Percentiles rank a stretch among this genome's conserved stretches.
phyloP scores from a whole-genome alignment of 805 yeast genomes.

The Myxozyma vanderwaltii region DNA sequence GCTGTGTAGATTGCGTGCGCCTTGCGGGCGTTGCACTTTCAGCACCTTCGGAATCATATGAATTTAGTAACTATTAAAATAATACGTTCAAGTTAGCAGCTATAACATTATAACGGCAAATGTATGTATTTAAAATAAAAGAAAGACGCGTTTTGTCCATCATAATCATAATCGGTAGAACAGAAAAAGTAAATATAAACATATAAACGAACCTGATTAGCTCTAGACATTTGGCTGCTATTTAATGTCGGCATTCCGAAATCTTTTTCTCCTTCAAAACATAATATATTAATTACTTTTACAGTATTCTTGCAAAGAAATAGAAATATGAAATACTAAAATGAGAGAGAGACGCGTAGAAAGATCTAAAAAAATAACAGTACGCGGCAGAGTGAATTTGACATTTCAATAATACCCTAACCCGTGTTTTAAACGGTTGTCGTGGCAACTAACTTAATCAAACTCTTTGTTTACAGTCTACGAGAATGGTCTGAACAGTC shows the following conservation, averaged over 20 bases:
- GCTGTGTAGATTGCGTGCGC: neutral
- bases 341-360: too few species aligned
- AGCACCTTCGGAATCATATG: neutral
- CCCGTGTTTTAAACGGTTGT: neutral
- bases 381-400: too few species aligned
- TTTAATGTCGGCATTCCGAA: neutral
- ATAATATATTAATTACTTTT: too few species aligned
- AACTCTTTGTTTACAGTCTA: constrained; percentile 7
- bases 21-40: neutral
- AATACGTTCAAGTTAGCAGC: neutral
- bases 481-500: neutral
- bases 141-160: neutral
- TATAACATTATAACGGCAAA: neutral
- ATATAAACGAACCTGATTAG: neutral
- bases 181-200: too few species aligned
- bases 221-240: neutral
- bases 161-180: too few species aligned
- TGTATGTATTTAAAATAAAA: neutral
- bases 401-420: constrained; percentile 1
- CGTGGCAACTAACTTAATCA: constrained; percentile 1
- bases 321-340: too few species aligned
- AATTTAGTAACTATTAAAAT: neutral
- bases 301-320: too few species aligned
- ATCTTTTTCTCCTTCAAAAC: too few species aligned
- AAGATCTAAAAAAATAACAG: neutral